Base-by-base conservation (phyloP, 345 rosid genomes). In the Hevea brasiliensis region DNA sequence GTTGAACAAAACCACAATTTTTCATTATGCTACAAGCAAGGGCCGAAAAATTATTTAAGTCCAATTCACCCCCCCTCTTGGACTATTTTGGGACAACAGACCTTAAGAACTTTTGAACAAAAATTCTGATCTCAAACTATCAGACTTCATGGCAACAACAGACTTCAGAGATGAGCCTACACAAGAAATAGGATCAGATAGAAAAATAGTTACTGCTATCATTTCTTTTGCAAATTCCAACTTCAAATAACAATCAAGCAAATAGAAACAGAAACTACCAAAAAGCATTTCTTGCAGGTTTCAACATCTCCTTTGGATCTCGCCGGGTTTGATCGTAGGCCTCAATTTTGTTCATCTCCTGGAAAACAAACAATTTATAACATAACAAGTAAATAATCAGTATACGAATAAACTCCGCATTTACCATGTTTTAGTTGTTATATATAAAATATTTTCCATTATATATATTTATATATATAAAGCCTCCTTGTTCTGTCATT, bases 131-230 rank as follows among this genome's bases (percentile, higher is more conserved):
- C 7, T 50, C 17, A 50, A n/a, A 11, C 13, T 50, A 6, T 50
- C 40, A 12, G 40, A 58, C 29, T 26, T 58, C 35, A 58, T 13
- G 40, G 40, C 17, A 44, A 27, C 24, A 24, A 23, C 44, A 18
- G 61, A 68, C 70, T 26, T 80, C 76, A 83, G 61, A 63, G 72
- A 48, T 56, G 53, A 55, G 66, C 71, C 86, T 80, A 70, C 63
- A 72, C 45, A 72, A 62, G 54, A 69, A 55, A 45, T 3, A 14
- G 40, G 18, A 44, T 5, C 45, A 55, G 50, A 56, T 60, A 15
- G 24, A 13, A 14, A 15, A 29, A 79, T 13, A 37, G 60, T 35
- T 29, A 17, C 24, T 29, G 10, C 12, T 27, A 15, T 65, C 70
- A 44, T 64, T 23, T n/a, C 45, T 44, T 23, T 15, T 20, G 27